These are phyloP conservation scores for Schizosaccharomyces cryophilus DNA, from an alignment of 805 yeast genomes.

Conservation along the genomic window DNA sequence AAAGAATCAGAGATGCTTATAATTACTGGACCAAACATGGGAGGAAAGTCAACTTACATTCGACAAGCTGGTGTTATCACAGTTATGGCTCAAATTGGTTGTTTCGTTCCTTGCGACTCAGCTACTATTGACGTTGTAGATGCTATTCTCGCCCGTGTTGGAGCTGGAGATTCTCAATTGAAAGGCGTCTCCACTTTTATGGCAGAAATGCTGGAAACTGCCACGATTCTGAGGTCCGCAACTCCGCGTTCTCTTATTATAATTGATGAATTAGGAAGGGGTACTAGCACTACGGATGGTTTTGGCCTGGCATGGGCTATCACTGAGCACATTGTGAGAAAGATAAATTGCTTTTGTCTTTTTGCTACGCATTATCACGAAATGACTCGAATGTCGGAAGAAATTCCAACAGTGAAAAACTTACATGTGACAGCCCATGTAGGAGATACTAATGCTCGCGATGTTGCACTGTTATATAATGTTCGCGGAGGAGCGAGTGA, in stretches of 20 bases:
- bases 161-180: slow-evolving; percentile 93
- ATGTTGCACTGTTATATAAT: slow-evolving; percentile 48
- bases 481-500: slow-evolving; percentile 94
- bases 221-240: slow-evolving; percentile 61
- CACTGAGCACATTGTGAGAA: slow-evolving; percentile 53
- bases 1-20: slow-evolving; percentile 44
- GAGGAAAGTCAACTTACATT: slow-evolving; percentile 85
- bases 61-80: slow-evolving; percentile 75
- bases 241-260: slow-evolving; percentile 57
- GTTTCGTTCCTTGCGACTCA: slow-evolving; percentile 56
- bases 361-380: slow-evolving; percentile 98
- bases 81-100: slow-evolving; percentile 70
- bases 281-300: slow-evolving; percentile 84
- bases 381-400: slow-evolving; percentile 52
- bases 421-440: slow-evolving; percentile 86
- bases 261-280: slow-evolving; percentile 89
- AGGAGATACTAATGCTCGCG: slow-evolving; percentile 17
- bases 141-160: slow-evolving; percentile 86
- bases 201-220: slow-evolving; percentile 90
- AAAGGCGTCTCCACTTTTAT: slow-evolving; percentile 91
- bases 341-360: slow-evolving; percentile 52
- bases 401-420: slow-evolving; percentile 38
- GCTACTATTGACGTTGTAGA: slow-evolving; percentile 73
- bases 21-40: slow-evolving; percentile 94
- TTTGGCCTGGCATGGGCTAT: slow-evolving; percentile 96